Evolutionary conservation across 2,329 filamentous ascomycete genomes (phyloP).

Genomic region (Byssothecium circinans): DNA sequence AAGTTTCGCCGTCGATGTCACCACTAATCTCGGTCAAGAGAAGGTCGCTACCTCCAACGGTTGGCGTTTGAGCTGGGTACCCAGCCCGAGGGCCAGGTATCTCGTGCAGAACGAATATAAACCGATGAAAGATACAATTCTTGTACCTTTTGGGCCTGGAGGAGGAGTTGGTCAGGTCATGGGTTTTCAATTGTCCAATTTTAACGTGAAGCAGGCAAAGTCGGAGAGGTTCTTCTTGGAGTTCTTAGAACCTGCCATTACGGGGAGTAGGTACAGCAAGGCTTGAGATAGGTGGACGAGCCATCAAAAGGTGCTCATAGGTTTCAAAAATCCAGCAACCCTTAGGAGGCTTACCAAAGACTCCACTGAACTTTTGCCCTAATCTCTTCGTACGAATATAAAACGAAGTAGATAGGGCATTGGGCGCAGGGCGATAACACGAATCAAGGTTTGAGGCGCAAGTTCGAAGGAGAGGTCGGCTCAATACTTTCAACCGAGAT

Average conservation of each 20-base stretch:
- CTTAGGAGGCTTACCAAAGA: too few species aligned
- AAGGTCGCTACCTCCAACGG: neutral
- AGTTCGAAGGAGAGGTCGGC: too few species aligned
- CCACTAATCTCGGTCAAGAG: slow-evolving; percentile 4
- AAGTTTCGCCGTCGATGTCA: slow-evolving; percentile 13
- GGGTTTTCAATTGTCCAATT: slow-evolving; percentile 23
- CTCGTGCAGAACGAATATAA: slow-evolving; percentile 21
- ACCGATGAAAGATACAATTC: slow-evolving; percentile 23
- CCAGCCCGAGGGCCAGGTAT: neutral
- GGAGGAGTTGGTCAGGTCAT: slow-evolving; percentile 28
- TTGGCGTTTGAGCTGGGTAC: slow-evolving; percentile 7
- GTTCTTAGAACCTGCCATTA: slow-evolving; percentile 9
- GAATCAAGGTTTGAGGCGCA: too few species aligned
- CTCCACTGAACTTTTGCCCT: too few species aligned
- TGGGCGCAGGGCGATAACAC: too few species aligned
- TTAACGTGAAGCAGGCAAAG: slow-evolving; percentile 18
- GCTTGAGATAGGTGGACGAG: neutral
- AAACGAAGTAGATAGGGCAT: too few species aligned
- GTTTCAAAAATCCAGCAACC: too few species aligned
- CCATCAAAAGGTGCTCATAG: too few species aligned
- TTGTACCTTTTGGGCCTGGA: slow-evolving; percentile 14
- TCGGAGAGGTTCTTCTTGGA: slow-evolving; percentile 16
- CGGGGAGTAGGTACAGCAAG: slow-evolving; percentile 8
- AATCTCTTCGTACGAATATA: too few species aligned
- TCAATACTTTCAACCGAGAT: too few species aligned